phyloP scores from a whole-genome alignment of 768 basidiomycete species.

The Amylocystis lapponica region DNA sequence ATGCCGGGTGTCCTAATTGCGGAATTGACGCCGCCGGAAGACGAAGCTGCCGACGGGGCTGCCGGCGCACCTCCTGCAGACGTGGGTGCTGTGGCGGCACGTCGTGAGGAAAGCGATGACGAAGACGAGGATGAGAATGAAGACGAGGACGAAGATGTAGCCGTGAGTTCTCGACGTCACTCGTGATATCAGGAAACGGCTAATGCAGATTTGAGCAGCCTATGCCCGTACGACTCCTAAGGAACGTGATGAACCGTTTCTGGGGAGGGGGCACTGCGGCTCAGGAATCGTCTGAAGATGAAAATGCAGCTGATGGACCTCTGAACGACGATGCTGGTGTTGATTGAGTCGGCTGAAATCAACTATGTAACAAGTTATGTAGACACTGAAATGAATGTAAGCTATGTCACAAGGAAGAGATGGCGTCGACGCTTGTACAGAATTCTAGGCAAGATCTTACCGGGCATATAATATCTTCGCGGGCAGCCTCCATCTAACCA shows the following conservation, averaged over 20 bases:
- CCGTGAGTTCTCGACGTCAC: conserved; percentile 34
- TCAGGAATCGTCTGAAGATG: conserved; percentile 35
- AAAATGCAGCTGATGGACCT: conserved; percentile 20
- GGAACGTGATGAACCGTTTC: conserved; percentile 54
- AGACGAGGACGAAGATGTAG: conserved; percentile 40
- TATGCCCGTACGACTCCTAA: conserved; percentile 50
- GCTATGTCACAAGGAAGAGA: too few species aligned
- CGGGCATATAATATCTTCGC: too few species aligned
- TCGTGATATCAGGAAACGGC: background rate
- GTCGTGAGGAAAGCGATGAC: conserved; percentile 14
- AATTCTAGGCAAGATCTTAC: too few species aligned
- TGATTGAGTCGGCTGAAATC: too few species aligned
- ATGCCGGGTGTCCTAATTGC: conserved; percentile 36
- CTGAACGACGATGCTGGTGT: conserved; percentile 15
- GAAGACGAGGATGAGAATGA: conserved; percentile 39
- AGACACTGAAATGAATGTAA: too few species aligned
- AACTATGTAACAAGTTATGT: too few species aligned
- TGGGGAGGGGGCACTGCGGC: conserved; percentile 40
- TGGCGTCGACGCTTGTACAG: too few species aligned
- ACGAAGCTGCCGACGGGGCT: conserved; percentile 39
- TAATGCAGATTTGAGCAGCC: conserved; percentile 33
- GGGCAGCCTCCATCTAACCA: too few species aligned
- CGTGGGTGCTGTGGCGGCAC: conserved; percentile 20
- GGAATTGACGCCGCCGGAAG: conserved; percentile 38
- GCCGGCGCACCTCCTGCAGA: conserved; percentile 12